Base-by-base conservation (phyloP, 257 asterid species). In the Solanum clarkiae region DNA sequence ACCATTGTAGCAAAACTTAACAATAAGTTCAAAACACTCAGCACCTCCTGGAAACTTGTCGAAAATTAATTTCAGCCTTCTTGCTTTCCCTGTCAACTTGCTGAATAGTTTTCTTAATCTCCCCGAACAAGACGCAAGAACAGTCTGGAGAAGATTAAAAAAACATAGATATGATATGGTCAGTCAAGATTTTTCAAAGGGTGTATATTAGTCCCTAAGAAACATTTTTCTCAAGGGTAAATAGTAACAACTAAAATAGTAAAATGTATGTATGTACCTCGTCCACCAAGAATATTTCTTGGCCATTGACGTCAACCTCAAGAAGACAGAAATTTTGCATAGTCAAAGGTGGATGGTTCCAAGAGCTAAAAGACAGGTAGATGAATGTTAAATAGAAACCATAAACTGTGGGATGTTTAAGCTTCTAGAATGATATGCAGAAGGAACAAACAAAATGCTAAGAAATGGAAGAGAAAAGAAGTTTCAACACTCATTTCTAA, bases 1-100 rank as follows among this genome's bases (percentile, higher is more conserved):
- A 29, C 88, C 80, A 32, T 80, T 90, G 86, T 92, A 92, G 84
- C 94, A 92, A 86, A 88, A 93, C 71, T 86, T 85, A 53, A 84
- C 65, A 12, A 92, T 84, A 15, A 90, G 93, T 85, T 93, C 95
- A 71, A 93, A 90, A 1, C 91, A 92, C 62, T 90, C 92, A 8
- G 93, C 88, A 11, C 94, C 97, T 40, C 94, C 95, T 3, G 97
- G 97, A 63, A 93, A 93, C 22, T 89, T 94, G 77, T 91, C 85
- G 89, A 94, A 89, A 42, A 94, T 80, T 44, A 94, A 62, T 82
- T 91, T 93, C 70, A 88, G 68, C 26, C 92, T 91, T 47, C 36
- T 49, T 32, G 83, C 32, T 18, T 40, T 63, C 29, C 83, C 66
- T 11, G 51, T 65, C 65, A 86, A 88, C 62, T 88, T 88, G 55